A percentile compares a stretch with the other conserved stretches of the same genome.
Evolutionary conservation across 2,329 filamentous ascomycete genomes (phyloP).

Genomic region (Alternaria sp.): DNA sequence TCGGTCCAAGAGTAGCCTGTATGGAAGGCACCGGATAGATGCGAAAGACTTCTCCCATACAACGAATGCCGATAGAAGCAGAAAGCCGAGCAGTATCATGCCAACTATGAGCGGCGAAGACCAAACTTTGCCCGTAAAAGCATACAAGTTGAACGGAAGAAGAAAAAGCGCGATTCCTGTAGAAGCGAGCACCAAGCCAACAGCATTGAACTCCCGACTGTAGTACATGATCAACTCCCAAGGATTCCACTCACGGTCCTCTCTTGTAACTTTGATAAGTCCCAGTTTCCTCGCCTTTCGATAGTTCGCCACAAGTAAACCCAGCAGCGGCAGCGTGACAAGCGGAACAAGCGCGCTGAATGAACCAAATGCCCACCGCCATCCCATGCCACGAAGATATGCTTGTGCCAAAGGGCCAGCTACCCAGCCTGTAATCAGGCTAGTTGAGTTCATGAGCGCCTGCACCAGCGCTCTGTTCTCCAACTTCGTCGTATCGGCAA

Average conservation of each 20-base stretch:
- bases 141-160: constrained; percentile 67
- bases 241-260: no score
- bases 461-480: constrained; percentile 70
- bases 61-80: constrained; percentile 30
- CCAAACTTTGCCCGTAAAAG: constrained; percentile 31
- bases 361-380: constrained; percentile 72
- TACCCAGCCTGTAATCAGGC: constrained; percentile 32
- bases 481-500: constrained; percentile 72
- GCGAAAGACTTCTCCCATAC: constrained; percentile 51
- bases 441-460: constrained; percentile 50
- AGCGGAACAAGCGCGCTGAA: constrained; percentile 70
- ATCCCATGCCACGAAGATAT: constrained; percentile 60
- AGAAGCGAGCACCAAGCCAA: constrained; percentile 67
- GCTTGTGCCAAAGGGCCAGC: constrained; percentile 25
- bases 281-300: constrained; percentile 65
- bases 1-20: constrained; percentile 34
- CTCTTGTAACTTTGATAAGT: no score
- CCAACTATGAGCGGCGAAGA: constrained; percentile 41
- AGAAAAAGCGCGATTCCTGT: constrained; percentile 69
- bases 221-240: constrained; percentile 62
- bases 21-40: constrained; percentile 51
- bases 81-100: constrained; percentile 34
- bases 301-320: constrained; percentile 64
- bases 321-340: constrained; percentile 66
- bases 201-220: constrained; percentile 67